Conservation (phyloP, 176 grass and related monocot species). For the Triticum monococcum region DNA sequence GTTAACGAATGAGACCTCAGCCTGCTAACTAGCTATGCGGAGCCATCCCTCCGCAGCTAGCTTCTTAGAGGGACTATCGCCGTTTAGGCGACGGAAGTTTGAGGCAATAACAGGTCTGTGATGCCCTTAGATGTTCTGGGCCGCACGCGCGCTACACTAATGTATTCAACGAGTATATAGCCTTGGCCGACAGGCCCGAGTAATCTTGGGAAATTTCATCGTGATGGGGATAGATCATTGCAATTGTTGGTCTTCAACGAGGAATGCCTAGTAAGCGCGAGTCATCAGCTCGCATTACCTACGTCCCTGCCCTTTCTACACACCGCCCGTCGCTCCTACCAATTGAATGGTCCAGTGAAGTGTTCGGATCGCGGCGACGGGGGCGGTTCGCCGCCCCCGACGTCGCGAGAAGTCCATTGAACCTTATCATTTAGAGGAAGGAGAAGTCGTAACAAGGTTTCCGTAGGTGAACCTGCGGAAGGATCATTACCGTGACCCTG, state of each 20-base stretch:
- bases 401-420: constrained; percentile 23
- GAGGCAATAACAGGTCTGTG: constrained; percentile 79
- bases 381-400: neutral
- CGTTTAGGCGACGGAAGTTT: constrained; percentile 14
- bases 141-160: constrained; percentile 53
- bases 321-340: no score
- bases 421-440: constrained; percentile 56
- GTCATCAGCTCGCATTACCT: neutral
- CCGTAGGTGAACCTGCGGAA: constrained; percentile 40
- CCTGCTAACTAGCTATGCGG: constrained; percentile 44
- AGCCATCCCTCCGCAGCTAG: constrained; percentile 64
- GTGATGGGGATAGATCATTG: constrained; percentile 81
- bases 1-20: neutral
- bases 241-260: constrained; percentile 76
- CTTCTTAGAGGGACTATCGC: constrained; percentile 62
- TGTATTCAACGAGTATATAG: no score
- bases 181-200: no score
- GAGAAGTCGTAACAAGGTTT: constrained; percentile 68
- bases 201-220: constrained; percentile 52
- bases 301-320: no score
- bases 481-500: constrained; percentile 31
- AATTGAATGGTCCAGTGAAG: no score
- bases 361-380: no score
- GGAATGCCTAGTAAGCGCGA: constrained; percentile 23
- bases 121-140: constrained; percentile 77